Percentiles rank a stretch among this genome's conserved stretches.
phyloP scores from a whole-genome alignment of 1,139 yeast genomes.

The Saccharomyces hybrid region DNA sequence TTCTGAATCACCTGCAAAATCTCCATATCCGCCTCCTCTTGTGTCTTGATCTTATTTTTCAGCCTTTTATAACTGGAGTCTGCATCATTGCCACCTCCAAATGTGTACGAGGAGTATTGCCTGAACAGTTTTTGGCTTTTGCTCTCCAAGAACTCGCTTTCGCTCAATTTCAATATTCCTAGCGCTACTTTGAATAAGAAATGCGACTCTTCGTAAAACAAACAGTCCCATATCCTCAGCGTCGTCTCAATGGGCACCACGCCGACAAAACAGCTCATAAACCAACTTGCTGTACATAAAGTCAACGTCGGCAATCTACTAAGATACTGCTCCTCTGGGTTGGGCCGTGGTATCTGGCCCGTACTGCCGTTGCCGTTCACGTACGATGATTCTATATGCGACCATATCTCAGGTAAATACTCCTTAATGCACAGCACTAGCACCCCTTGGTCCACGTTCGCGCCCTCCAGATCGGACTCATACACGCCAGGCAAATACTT shows the following conservation, averaged over 20 bases:
- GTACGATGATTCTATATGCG: conserved; percentile 36
- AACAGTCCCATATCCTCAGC: conserved; percentile 85
- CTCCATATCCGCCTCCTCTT: conserved; percentile 61
- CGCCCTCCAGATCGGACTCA: conserved; percentile 84
- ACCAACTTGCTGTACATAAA: conserved; percentile 93
- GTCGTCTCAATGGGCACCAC: conserved; percentile 81
- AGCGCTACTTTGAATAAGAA: conserved; percentile 75
- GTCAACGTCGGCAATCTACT: conserved; percentile 81
- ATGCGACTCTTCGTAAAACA: conserved; percentile 87
- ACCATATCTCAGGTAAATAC: conserved; percentile 77
- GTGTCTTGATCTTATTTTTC: conserved; percentile 5
- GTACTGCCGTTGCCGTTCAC: conserved; percentile 8
- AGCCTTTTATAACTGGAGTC: conserved; percentile 2
- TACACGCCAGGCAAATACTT: conserved; percentile 85
- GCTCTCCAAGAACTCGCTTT: conserved; percentile 25
- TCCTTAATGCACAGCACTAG: conserved; percentile 78
- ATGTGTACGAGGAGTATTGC: conserved; percentile 6
- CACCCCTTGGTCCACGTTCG: conserved; percentile 90
- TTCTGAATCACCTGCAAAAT: conserved; percentile 81
- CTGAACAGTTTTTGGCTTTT: not conserved
- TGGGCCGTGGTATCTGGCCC: conserved; percentile 2
- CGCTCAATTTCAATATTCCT: conserved; percentile 71
- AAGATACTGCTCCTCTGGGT: conserved; percentile 49
- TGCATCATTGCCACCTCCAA: conserved; percentile 8
- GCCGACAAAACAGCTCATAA: conserved; percentile 90